Percentiles rank a stretch among this genome's conserved stretches.
phyloP scores from a whole-genome alignment of 2,329 filamentous ascomycete genomes.

The Trichoderma polysporum region DNA sequence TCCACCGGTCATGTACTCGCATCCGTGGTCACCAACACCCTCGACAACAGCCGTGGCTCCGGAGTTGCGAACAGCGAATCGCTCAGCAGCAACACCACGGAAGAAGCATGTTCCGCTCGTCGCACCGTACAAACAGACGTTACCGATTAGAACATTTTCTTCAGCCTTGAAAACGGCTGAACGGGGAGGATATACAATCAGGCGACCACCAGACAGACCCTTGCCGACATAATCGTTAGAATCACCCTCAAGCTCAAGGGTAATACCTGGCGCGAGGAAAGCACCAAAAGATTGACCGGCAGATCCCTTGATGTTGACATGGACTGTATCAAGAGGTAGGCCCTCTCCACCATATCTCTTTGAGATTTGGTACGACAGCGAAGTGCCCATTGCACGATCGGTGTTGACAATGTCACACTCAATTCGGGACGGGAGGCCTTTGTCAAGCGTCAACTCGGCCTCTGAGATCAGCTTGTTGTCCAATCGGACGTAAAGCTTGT shows the following conservation, averaged over 20 bases:
- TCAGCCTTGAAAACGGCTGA: constrained; percentile 92
- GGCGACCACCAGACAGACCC: constrained; percentile 85
- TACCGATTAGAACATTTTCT: constrained; percentile 91
- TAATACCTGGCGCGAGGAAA: constrained; percentile 89
- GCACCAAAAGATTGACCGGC: constrained; percentile 96
- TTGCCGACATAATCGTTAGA: constrained; percentile 97
- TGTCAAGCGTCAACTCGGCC: constrained; percentile 90
- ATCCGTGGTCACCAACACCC: constrained; percentile 92
- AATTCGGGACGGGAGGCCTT: constrained; percentile 87
- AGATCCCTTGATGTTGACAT: constrained; percentile 94
- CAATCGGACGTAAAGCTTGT: constrained; percentile 85
- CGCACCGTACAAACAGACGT: constrained; percentile 92
- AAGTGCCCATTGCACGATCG: constrained; percentile 89
- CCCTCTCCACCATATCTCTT: constrained; percentile 88
- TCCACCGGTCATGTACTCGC: constrained; percentile 98
- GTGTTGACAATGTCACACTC: constrained; percentile 97
- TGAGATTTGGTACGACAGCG: constrained; percentile 92
- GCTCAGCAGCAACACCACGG: constrained; percentile 93
- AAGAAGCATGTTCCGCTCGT: constrained; percentile 92
- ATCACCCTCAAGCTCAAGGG: constrained; percentile 92
- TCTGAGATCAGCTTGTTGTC: constrained; percentile 98
- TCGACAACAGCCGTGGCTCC: constrained; percentile 95
- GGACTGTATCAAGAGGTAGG: constrained; percentile 87
- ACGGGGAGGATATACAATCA: constrained; percentile 91
- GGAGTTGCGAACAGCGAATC: constrained; percentile 95